Conservation (phyloP, 208 protist species). For the Crithidia acanthocephali region DNA sequence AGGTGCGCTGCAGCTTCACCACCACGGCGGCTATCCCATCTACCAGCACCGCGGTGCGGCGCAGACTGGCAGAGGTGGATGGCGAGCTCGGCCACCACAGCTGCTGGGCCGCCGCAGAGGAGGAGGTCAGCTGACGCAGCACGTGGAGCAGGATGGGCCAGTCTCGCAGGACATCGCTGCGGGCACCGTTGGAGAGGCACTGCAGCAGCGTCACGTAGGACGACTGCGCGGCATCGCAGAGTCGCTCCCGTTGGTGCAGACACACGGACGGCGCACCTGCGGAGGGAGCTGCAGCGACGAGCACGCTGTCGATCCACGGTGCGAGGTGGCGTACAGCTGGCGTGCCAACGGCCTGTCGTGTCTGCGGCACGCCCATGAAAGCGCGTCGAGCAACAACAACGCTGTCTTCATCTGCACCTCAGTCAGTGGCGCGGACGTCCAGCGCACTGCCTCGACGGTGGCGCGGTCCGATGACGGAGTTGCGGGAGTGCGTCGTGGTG, state of each 20-base stretch:
- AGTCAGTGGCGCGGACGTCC: constrained; percentile 1
- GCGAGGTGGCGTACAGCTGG: constrained; percentile 27
- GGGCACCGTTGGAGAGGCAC: constrained; percentile 63
- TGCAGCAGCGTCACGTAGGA: constrained; percentile 45
- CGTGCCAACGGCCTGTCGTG: constrained; percentile 47
- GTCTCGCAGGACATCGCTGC: constrained; percentile 57
- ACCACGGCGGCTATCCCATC: constrained; percentile 55
- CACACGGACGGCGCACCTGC: background rate
- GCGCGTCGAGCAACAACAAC: constrained; percentile 49
- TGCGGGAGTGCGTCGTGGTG: background rate
- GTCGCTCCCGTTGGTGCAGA: constrained; percentile 7
- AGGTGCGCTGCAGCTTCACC: constrained; percentile 64
- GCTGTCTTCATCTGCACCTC: constrained; percentile 19
- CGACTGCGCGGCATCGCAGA: constrained; percentile 24
- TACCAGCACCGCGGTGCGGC: constrained; percentile 19
- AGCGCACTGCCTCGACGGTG: background rate
- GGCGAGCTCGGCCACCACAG: background rate
- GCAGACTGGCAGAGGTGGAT: background rate
- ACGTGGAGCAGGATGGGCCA: constrained; percentile 43
- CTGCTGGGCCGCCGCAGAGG: background rate
- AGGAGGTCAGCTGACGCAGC: constrained; percentile 10
- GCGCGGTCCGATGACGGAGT: background rate
- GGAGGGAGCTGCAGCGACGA: background rate
- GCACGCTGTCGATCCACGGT: constrained; percentile 21
- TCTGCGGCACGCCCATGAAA: constrained; percentile 62